These are phyloP conservation scores for Taphrina communis DNA, from an alignment of 1,139 yeast species.

Conservation along the genomic window DNA sequence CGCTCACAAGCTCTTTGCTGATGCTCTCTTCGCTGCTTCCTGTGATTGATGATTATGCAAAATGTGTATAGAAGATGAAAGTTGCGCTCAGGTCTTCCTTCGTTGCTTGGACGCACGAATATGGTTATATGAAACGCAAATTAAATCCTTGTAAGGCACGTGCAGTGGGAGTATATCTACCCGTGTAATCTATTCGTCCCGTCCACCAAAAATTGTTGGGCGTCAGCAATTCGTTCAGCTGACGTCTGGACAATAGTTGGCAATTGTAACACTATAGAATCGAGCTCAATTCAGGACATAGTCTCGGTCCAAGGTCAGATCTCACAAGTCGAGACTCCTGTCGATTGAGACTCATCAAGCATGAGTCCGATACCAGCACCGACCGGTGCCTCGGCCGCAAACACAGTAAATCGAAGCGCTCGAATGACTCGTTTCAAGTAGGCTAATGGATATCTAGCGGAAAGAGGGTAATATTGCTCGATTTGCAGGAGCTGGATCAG, in stretches of 20 bases:
- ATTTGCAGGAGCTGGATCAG: slow-evolving; percentile 93
- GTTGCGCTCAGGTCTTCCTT: background rate
- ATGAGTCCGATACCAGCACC: slow-evolving; percentile 36
- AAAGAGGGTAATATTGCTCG: slow-evolving; percentile 69
- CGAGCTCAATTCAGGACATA: too few species aligned
- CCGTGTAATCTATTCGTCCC: slow-evolving; percentile 10
- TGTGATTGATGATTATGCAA: background rate
- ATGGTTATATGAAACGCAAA: background rate
- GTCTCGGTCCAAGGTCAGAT: too few species aligned
- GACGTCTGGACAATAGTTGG: too few species aligned
- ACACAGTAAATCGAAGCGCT: slow-evolving; percentile 4
- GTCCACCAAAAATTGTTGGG: slow-evolving; percentile 1
- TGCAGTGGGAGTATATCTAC: background rate
- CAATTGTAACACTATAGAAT: too few species aligned
- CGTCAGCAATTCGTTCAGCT: slow-evolving; percentile 1
- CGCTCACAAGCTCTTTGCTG: background rate
- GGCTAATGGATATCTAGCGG: slow-evolving; percentile 3
- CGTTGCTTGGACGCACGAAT: too few species aligned
- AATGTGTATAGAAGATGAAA: background rate
- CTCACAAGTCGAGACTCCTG: too few species aligned
- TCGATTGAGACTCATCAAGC: too few species aligned
- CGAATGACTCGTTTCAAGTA: too few species aligned
- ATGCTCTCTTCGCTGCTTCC: background rate
- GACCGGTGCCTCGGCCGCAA: slow-evolving; percentile 30
- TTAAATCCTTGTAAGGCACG: background rate